Conservation (phyloP, 768 basidiomycete species). For the Macrolepiota dolichaula region DNA sequence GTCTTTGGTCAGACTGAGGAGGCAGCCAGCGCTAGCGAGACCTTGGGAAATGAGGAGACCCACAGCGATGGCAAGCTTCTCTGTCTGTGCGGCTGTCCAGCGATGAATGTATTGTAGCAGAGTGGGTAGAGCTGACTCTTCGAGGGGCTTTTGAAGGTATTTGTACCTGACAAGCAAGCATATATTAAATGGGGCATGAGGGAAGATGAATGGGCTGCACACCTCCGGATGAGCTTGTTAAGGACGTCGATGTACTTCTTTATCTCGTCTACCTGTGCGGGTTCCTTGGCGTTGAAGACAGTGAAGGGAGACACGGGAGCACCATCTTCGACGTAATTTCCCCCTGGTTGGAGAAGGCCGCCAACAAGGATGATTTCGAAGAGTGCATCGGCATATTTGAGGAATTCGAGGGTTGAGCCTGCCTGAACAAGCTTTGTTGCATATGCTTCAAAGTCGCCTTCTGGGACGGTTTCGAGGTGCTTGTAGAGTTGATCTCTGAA, state of each 20-base stretch:
- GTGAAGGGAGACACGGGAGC: constrained; percentile 87
- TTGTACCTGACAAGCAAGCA: constrained; percentile 68
- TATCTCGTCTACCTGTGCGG: constrained; percentile 79
- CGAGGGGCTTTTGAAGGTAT: constrained; percentile 97
- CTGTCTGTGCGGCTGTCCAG: constrained; percentile 73
- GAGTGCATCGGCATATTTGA: constrained; percentile 95
- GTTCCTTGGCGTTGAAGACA: constrained; percentile 76
- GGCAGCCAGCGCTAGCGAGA: constrained; percentile 71
- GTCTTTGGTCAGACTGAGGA: constrained; percentile 85
- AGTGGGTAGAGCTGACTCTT: constrained; percentile 76
- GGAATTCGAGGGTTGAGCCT: constrained; percentile 88
- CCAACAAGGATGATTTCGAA: constrained; percentile 97
- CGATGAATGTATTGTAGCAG: constrained; percentile 88
- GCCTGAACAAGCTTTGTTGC: constrained; percentile 85
- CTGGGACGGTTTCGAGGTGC: constrained; percentile 79
- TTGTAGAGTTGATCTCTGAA: constrained; percentile 94
- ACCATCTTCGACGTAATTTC: constrained; percentile 84
- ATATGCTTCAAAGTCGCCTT: constrained; percentile 80
- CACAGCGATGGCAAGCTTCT: constrained; percentile 79
- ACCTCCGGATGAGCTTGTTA: constrained; percentile 96
- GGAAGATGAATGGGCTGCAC: constrained; percentile 12
- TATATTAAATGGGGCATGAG: constrained; percentile 13
- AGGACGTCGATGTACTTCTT: constrained; percentile 93
- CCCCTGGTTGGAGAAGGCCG: constrained; percentile 94
- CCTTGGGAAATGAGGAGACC: constrained; percentile 86